These are phyloP conservation scores for Leccinum obscurum DNA, from an alignment of 768 basidiomycete genomes.

Conservation along the genomic window DNA sequence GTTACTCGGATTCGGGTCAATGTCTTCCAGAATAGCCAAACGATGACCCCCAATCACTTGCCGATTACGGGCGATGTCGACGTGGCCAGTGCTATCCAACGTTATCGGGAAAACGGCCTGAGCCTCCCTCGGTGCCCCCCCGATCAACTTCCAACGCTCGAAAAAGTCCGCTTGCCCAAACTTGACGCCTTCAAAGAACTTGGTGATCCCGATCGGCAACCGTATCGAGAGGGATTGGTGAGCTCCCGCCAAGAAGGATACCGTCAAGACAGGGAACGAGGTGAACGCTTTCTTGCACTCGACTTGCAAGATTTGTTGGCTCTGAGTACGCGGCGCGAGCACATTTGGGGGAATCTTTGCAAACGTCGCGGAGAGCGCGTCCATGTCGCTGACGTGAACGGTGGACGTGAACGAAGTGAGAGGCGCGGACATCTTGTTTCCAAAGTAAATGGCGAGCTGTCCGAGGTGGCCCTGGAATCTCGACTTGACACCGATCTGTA, in stretches of 20 bases:
- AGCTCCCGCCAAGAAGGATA: conserved; percentile 92
- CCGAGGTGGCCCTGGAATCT: conserved; percentile 95
- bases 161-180: conserved; percentile 87
- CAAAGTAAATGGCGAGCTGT: conserved; percentile 91
- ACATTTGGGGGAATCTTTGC: conserved; percentile 87
- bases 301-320: conserved; percentile 90
- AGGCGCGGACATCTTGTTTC: conserved; percentile 91
- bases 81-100: conserved; percentile 62
- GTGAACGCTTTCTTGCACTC: conserved; percentile 92
- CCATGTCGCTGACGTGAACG: conserved; percentile 68
- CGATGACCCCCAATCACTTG: conserved; percentile 78
- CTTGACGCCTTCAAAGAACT: conserved; percentile 93
- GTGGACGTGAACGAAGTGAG: conserved; percentile 89
- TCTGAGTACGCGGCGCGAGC: conserved; percentile 81
- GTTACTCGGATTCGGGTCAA: conserved; percentile 95
- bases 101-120: conserved; percentile 84
- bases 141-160: conserved; percentile 97
- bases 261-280: conserved; percentile 70
- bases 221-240: conserved; percentile 83
- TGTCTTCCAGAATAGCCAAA: conserved; percentile 73
- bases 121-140: conserved; percentile 90
- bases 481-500: conserved; percentile 95
- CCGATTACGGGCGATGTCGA: conserved; percentile 72
- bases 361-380: conserved; percentile 79
- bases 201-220: conserved; percentile 83